phyloP scores from a whole-genome alignment of 441 rosid species.

The Croton setiger region DNA sequence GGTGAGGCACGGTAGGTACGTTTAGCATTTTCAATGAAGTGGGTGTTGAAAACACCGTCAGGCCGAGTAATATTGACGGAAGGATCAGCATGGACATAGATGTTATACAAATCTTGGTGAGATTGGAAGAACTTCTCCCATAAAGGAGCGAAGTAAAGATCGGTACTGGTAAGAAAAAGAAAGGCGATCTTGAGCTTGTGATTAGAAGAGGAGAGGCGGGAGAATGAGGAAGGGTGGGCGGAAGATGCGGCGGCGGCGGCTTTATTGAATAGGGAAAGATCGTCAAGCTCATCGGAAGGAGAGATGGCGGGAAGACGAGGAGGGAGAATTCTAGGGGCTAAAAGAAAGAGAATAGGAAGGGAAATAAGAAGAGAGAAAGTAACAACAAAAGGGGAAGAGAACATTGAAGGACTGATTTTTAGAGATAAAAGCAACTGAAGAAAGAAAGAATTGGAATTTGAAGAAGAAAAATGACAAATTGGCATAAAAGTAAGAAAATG shows the following conservation, averaged over 20 bases:
- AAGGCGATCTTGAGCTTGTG: conserved; percentile 67
- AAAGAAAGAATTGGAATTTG: background rate
- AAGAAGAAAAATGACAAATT: conserved; percentile 6
- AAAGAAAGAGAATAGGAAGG: conserved; percentile 57
- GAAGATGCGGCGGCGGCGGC: conserved; percentile 39
- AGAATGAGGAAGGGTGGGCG: conserved; percentile 35
- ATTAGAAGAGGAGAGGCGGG: conserved; percentile 57
- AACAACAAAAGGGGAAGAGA: conserved; percentile 47
- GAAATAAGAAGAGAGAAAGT: conserved; percentile 51
- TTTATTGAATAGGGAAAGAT: conserved; percentile 48
- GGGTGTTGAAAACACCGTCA: conserved; percentile 41
- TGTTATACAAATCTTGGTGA: conserved; percentile 45
- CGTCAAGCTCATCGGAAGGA: conserved; percentile 57
- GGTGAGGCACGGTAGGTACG: conserved; percentile 84
- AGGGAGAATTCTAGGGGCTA: conserved; percentile 44
- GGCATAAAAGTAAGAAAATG: background rate
- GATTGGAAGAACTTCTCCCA: conserved; percentile 64
- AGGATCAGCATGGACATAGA: conserved; percentile 91
- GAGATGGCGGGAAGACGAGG: conserved; percentile 48
- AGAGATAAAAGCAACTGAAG: background rate
- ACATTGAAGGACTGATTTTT: conserved; percentile 34
- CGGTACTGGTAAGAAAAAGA: conserved; percentile 80
- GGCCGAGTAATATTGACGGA: conserved; percentile 51
- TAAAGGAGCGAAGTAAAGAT: conserved; percentile 67
- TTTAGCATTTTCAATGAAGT: conserved; percentile 54